A percentile compares a stretch with the other conserved stretches of the same genome.
Evolutionary conservation across 2,329 filamentous ascomycete genomes (phyloP).

Genomic region (Fusarium redolens): DNA sequence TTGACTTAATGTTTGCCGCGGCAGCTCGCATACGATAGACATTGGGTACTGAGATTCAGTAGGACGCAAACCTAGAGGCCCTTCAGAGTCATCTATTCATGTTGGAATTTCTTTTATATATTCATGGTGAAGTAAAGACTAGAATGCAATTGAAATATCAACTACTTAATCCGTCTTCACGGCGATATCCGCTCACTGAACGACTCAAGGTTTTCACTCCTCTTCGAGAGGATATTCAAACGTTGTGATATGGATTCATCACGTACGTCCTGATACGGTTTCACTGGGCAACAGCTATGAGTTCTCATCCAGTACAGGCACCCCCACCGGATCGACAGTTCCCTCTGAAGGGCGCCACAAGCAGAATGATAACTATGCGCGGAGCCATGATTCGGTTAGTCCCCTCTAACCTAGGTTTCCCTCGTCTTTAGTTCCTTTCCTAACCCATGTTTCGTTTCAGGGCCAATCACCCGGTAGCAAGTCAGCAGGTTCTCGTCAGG

Average conservation of each 20-base stretch:
- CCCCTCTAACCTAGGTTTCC: neutral
- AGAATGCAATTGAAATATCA: neutral
- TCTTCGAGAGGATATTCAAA: neutral
- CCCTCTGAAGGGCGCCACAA: neutral
- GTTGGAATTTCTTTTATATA: neutral
- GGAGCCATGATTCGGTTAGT: neutral
- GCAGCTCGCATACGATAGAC: neutral
- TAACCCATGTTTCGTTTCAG: neutral
- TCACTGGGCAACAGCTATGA: neutral
- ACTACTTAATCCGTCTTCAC: neutral
- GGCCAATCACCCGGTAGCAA: neutral
- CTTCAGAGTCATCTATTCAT: neutral
- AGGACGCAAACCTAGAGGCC: neutral
- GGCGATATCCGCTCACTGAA: neutral
- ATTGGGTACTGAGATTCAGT: neutral
- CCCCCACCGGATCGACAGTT: neutral
- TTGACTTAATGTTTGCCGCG: neutral
- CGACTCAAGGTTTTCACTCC: neutral
- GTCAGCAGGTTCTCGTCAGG: neutral
- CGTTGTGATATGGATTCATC: neutral
- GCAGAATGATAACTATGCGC: neutral
- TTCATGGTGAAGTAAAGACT: neutral
- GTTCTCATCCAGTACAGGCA: neutral
- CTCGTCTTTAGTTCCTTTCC: neutral
- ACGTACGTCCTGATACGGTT: neutral